A percentile compares a stretch with the other conserved stretches of the same genome.
phyloP scores from a whole-genome alignment of 2,329 filamentous ascomycete species.

The Cordyceps tenuipes region DNA sequence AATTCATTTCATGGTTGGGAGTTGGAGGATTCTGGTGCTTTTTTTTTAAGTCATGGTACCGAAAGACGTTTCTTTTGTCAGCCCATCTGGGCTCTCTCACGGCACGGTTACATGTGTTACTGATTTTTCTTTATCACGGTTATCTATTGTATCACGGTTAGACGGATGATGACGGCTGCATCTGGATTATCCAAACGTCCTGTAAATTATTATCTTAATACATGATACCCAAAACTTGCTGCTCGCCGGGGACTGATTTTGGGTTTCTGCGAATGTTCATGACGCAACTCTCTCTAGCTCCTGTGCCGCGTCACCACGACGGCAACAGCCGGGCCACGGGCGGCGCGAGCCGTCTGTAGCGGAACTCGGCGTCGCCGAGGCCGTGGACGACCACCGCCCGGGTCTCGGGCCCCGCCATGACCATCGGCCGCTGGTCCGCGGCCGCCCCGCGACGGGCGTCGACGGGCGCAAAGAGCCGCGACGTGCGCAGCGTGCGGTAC shows the following conservation, averaged over 20 bases:
- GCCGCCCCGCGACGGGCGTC: not conserved
- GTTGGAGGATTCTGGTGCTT: not conserved
- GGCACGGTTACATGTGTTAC: conserved; percentile 1
- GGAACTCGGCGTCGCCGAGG: conserved; percentile 43
- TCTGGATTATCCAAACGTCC: conserved; percentile 2
- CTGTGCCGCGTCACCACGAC: conserved; percentile 18
- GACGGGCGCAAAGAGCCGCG: conserved; percentile 27
- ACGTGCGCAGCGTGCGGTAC: conserved; percentile 44
- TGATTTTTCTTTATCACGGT: not conserved
- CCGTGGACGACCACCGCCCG: conserved; percentile 55
- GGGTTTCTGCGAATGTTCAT: not conserved
- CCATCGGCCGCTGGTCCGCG: conserved; percentile 22
- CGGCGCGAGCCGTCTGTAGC: conserved; percentile 44
- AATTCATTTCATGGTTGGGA: not conserved
- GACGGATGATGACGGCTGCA: conserved; percentile 7
- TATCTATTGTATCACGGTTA: not conserved
- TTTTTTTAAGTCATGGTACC: not conserved
- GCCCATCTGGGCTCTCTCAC: not conserved
- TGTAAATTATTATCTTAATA: conserved; percentile 11
- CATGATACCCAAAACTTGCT: conserved; percentile 10
- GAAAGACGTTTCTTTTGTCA: conserved; percentile 3
- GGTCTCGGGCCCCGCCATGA: conserved; percentile 60
- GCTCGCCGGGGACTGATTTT: not conserved
- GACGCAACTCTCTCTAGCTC: too few species aligned
- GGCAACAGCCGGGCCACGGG: conserved; percentile 50